Evolutionary conservation across 352 stramenopile genomes (phyloP), one percentile per base, ranked within the genome.

Genomic region (Globisporangium spiculum): DNA sequence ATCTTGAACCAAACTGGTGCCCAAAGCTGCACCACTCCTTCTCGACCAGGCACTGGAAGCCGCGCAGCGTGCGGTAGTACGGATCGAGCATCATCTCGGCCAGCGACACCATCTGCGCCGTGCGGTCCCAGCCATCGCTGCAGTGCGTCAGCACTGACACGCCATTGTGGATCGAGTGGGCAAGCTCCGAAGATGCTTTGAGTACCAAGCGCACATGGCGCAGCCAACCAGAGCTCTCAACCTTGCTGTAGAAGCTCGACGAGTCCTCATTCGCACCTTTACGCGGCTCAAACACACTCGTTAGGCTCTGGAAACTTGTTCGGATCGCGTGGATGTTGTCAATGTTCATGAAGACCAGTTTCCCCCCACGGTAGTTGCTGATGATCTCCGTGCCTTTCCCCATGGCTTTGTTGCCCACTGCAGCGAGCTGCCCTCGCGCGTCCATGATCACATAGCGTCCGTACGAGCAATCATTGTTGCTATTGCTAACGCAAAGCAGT

Each of bases 21-120:
- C 98, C 98, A 76, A 99, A 99, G 38, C 83, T 90, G 74, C 97
- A 97, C 93, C 98, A 99, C 63, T 99, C 98, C 73, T 99, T 99
- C 82, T 99, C 97, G 18, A 99, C 89, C 10, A 99, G 81, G 18
- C 80, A 71, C 60, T 94, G 88, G 66, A 99, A 99, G 2, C 98
- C 98, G 38, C 93, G 83, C n/a, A 98, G 70, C 8, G 98, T 99
- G 44, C 98, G 89, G 71, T 99, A 99, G 81, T 97, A 98, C 16
- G 97, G 95, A 75, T 99, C 98, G 16, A 99, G 74, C 71, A 99
- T 90, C 30, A 99, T 70, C 83, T 99, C 92, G 0, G 97, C 93
- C 12, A 99, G 77, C 24, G 89, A 87, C 1, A 93, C 86, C 67
- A 99, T 98, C 86, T 99, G 97, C 9, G 96, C 89, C 3, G 98